These are phyloP conservation scores for Penicillium maclennaniae DNA, from an alignment of 495 filamentous ascomycete genomes.

Conservation along the genomic window DNA sequence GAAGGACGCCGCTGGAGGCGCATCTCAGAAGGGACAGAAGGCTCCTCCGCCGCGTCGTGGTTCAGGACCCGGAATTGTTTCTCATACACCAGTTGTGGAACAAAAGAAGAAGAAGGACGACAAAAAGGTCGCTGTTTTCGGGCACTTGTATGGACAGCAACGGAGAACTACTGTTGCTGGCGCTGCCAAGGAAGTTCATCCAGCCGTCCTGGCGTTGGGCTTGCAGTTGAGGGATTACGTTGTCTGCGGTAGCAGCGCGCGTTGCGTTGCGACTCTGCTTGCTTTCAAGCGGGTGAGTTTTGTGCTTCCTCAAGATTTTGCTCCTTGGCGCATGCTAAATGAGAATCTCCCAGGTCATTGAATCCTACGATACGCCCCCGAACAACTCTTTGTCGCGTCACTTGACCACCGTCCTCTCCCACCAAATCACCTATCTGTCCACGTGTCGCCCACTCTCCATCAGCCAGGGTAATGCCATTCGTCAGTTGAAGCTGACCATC, in stretches of 20 bases:
- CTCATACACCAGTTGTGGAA: slow-evolving; percentile 30
- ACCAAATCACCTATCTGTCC: slow-evolving; percentile 90
- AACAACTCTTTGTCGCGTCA: slow-evolving; percentile 82
- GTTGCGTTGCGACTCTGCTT: slow-evolving; percentile 80
- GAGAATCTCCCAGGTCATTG: slow-evolving; percentile 62
- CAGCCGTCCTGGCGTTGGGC: slow-evolving; percentile 77
- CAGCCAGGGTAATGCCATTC: slow-evolving; percentile 92
- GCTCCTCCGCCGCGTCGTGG: slow-evolving; percentile 30
- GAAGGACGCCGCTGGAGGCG: slow-evolving; percentile 36
- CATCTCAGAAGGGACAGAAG: slow-evolving; percentile 38
- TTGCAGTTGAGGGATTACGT: slow-evolving; percentile 87
- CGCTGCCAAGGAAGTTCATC: slow-evolving; percentile 85
- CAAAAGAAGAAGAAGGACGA: slow-evolving; percentile 54
- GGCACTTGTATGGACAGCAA: slow-evolving; percentile 76
- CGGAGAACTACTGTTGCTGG: slow-evolving; percentile 67
- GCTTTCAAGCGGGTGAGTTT: slow-evolving; percentile 78
- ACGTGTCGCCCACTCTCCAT: slow-evolving; percentile 90
- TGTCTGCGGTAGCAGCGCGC: slow-evolving; percentile 83
- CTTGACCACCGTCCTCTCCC: slow-evolving; percentile 87
- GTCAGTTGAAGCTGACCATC: slow-evolving; percentile 87
- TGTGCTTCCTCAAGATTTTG: neutral
- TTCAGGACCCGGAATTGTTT: slow-evolving; percentile 40
- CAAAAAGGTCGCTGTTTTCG: slow-evolving; percentile 75
- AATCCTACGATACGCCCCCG: slow-evolving; percentile 82
- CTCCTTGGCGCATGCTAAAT: slow-evolving; percentile 1